A percentile compares a stretch with the other conserved stretches of the same genome.
These are phyloP conservation scores for Exophiala lecanii-corni DNA, from an alignment of 2,329 filamentous ascomycete genomes.

Conservation along the genomic window DNA sequence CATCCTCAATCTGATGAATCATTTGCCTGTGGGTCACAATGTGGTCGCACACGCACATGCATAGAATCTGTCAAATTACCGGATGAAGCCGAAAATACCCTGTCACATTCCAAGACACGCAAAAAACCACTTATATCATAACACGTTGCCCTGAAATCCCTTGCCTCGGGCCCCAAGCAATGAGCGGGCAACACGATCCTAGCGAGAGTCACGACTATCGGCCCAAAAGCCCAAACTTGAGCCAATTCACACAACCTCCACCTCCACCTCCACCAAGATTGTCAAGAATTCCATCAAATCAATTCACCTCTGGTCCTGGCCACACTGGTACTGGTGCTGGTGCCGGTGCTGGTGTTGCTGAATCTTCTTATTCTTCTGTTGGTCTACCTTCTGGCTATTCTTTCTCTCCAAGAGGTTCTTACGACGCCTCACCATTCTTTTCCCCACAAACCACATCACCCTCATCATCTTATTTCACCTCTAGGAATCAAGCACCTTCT, in stretches of 20 bases:
- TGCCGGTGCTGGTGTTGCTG: no score
- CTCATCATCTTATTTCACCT: constrained; percentile 24
- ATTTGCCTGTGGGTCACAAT: neutral
- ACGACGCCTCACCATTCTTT: constrained; percentile 46
- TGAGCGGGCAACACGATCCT: constrained; percentile 23
- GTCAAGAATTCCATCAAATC: constrained; percentile 31
- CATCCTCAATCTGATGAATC: neutral
- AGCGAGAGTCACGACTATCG: constrained; percentile 32
- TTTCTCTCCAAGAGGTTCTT: constrained; percentile 36
- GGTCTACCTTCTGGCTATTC: constrained; percentile 28
- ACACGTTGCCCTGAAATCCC: no score
- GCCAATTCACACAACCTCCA: constrained; percentile 42
- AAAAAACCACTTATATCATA: no score
- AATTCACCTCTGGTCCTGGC: constrained; percentile 1
- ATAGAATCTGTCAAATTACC: neutral
- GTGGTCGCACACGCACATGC: neutral
- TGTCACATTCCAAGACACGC: neutral
- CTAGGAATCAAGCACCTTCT: constrained; percentile 10
- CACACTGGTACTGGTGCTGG: no score
- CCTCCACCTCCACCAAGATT: constrained; percentile 29
- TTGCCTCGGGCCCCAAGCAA: constrained; percentile 23
- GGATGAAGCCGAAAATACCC: neutral
- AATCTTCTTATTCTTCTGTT: constrained; percentile 19
- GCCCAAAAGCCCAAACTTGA: constrained; percentile 47
- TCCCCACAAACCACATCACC: constrained; percentile 30